Evolutionary conservation across 495 filamentous ascomycete species (phyloP).

Genomic region (Rhypophila decipiens): DNA sequence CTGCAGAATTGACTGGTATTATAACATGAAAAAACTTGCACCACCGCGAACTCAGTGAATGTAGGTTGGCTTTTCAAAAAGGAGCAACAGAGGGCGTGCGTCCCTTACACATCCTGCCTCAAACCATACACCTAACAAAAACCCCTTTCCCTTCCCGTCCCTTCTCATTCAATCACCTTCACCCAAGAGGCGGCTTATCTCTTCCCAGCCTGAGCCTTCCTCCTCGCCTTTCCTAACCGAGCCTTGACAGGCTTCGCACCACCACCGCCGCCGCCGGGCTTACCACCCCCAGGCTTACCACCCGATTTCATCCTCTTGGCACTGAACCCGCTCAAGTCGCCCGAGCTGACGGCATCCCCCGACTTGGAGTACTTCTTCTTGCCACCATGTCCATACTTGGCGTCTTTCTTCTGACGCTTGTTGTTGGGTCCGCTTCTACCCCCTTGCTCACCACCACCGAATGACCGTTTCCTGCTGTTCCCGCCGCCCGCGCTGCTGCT

Average conservation of each 20-base stretch:
- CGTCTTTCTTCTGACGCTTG: constrained; percentile 89
- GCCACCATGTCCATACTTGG: constrained; percentile 89
- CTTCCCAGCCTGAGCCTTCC: constrained; percentile 24
- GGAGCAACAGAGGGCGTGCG: too few species aligned
- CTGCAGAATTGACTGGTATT: too few species aligned
- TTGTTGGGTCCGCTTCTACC: constrained; percentile 41
- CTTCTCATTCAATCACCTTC: not conserved
- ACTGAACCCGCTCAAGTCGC: constrained; percentile 73
- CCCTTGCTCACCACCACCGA: constrained; percentile 21
- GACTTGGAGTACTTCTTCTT: constrained; percentile 89
- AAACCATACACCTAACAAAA: too few species aligned
- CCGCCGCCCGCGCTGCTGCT: constrained; percentile 38
- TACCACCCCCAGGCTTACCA: constrained; percentile 5
- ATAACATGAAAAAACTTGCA: too few species aligned
- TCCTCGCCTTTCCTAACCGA: constrained; percentile 33
- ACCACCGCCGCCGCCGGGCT: constrained; percentile 9
- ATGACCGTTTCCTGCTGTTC: constrained; percentile 30
- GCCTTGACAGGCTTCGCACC: constrained; percentile 14
- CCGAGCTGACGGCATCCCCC: constrained; percentile 70
- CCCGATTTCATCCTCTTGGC: constrained; percentile 71
- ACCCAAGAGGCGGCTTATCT: not conserved
- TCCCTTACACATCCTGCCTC: too few species aligned
- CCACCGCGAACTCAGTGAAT: too few species aligned
- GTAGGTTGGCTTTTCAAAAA: too few species aligned
- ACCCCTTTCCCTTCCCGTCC: not conserved